phyloP scores from a whole-genome alignment of 2,329 filamentous ascomycete genomes.

The Claviceps quebecensis region DNA sequence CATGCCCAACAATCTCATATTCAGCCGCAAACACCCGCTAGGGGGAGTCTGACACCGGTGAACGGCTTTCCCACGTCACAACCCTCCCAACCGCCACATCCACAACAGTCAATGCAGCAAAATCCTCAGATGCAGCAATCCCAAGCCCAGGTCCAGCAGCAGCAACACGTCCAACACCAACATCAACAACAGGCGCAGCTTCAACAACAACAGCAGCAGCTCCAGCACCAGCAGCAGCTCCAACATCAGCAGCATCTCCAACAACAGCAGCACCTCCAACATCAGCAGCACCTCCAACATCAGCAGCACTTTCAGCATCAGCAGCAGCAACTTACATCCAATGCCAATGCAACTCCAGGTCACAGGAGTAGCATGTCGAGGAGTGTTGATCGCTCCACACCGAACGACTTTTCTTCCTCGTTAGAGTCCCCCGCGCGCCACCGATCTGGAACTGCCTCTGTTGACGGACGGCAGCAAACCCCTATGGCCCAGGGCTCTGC shows the following conservation, averaged over 20 bases:
- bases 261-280: constrained; percentile 6
- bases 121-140: constrained; percentile 15
- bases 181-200: too few species aligned
- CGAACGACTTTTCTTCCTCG: constrained; percentile 23
- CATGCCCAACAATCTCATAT: constrained; percentile 20
- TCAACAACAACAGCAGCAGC: not conserved
- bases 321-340: constrained; percentile 11
- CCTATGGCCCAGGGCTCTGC: constrained; percentile 8
- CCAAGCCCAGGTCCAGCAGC: constrained; percentile 3
- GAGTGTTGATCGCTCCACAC: constrained; percentile 27
- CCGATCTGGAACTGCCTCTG: constrained; percentile 27
- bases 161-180: not conserved
- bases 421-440: constrained; percentile 30
- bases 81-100: constrained; percentile 12
- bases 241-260: constrained; percentile 1
- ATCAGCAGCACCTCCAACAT: not conserved
- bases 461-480: constrained; percentile 18
- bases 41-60: constrained; percentile 22
- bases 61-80: constrained; percentile 26
- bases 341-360: constrained; percentile 21
- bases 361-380: constrained; percentile 36
- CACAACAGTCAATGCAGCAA: constrained; percentile 6
- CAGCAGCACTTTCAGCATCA: not conserved
- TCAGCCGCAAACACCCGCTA: constrained; percentile 26
- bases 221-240: not conserved